These are phyloP conservation scores for Gonium pectorale DNA, from an alignment of 139 green algal genomes.

Conservation along the genomic window DNA sequence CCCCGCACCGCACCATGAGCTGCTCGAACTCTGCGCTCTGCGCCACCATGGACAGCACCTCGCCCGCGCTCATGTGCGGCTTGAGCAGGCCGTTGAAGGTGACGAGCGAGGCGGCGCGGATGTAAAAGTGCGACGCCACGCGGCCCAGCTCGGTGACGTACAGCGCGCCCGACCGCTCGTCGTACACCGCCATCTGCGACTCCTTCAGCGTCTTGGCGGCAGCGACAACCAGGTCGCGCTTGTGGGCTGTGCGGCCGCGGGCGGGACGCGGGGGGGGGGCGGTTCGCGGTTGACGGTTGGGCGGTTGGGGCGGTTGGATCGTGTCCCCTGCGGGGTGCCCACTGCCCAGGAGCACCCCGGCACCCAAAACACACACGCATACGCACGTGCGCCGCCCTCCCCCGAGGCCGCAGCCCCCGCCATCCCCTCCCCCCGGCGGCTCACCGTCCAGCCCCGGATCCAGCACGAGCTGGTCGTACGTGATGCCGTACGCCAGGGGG, in stretches of 20 bases:
- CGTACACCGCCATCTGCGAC: slow-evolving; percentile 91
- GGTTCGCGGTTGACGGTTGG: no score
- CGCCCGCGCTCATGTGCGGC: slow-evolving; percentile 83
- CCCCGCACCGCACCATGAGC: slow-evolving; percentile 91
- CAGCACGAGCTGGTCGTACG: slow-evolving; percentile 85
- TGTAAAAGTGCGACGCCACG: slow-evolving; percentile 95
- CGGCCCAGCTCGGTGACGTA: slow-evolving; percentile 95
- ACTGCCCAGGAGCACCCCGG: no score
- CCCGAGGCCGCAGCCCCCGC: no score
- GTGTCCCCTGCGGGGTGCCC: no score
- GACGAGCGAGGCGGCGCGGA: slow-evolving; percentile 73
- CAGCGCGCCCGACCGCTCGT: slow-evolving; percentile 85
- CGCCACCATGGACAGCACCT: slow-evolving; percentile 89
- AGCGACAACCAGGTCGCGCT: slow-evolving; percentile 63
- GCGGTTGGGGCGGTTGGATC: no score
- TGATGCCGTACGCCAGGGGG: slow-evolving; percentile 93
- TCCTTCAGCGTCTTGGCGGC: slow-evolving; percentile 57
- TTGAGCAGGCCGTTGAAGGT: slow-evolving; percentile 90
- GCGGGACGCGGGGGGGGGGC: neutral
- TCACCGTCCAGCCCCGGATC: slow-evolving; percentile 41
- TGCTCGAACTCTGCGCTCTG: slow-evolving; percentile 95
- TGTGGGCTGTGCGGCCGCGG: slow-evolving; percentile 53
- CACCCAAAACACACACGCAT: no score
- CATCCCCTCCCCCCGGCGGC: neutral
- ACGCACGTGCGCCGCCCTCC: no score